Conservation (phyloP, 73 alveolate species). For the Paramecium sonneborni region DNA sequence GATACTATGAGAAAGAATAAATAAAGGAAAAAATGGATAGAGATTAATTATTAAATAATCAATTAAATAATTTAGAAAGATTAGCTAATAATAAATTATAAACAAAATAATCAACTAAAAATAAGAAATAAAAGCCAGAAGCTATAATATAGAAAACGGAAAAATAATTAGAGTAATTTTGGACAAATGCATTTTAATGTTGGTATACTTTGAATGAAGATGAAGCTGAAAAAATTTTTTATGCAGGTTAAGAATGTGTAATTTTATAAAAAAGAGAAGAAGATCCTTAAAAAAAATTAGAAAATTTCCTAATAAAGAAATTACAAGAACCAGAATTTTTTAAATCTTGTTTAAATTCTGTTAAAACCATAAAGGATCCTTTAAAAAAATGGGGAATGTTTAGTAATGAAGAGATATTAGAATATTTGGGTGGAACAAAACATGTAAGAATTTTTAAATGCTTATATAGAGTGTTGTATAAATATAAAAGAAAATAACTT, state of each 20-base stretch:
- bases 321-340: slow-evolving; percentile 26
- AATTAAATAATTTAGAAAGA: slow-evolving; percentile 39
- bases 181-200: slow-evolving; percentile 7
- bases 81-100: background rate
- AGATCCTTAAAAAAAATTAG: slow-evolving; percentile 1
- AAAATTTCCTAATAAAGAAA: background rate
- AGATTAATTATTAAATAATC: background rate
- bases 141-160: background rate
- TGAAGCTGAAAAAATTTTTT: background rate
- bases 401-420: slow-evolving; percentile 42
- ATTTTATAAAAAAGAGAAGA: background rate
- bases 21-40: background rate
- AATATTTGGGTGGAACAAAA: slow-evolving; percentile 17
- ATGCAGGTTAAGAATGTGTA: background rate
- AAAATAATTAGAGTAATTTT: slow-evolving; percentile 48
- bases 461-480: slow-evolving; percentile 17
- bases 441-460: slow-evolving; percentile 29
- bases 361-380: slow-evolving; percentile 17
- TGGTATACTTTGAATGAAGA: slow-evolving; percentile 20
- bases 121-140: slow-evolving; percentile 23
- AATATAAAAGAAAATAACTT: slow-evolving; percentile 33
- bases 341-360: background rate
- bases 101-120: background rate
- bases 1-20: background rate
- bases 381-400: slow-evolving; percentile 42